Percentiles rank a stretch among this genome's conserved stretches.
Conservation (phyloP, 2,329 filamentous ascomycete species). For the Cordyceps sp. region DNA sequence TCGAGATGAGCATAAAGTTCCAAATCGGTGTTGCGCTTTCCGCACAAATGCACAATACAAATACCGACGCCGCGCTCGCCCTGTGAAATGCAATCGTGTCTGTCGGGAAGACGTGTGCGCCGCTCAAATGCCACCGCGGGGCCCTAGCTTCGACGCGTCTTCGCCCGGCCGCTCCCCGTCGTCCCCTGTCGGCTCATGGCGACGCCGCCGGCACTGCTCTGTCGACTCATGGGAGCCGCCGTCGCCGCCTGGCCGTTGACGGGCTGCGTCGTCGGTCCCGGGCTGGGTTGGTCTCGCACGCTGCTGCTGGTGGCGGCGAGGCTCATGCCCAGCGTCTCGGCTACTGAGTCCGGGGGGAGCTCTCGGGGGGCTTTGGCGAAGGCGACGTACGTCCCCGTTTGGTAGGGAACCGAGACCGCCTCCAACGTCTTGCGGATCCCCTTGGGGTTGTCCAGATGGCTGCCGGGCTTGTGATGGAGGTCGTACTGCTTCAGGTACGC, state of each 20-base stretch:
- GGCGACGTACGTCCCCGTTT: conserved; percentile 29
- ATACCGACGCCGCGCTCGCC: conserved; percentile 2
- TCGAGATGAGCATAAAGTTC: too few relatives aligned
- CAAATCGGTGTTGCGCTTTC: background rate
- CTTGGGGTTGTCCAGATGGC: conserved; percentile 36
- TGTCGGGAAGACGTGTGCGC: background rate
- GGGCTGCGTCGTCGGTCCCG: conserved; percentile 7
- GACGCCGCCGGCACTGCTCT: conserved; percentile 36
- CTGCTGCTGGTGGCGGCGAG: conserved; percentile 16
- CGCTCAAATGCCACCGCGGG: background rate
- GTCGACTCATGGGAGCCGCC: conserved; percentile 35
- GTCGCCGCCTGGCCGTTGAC: conserved; percentile 11
- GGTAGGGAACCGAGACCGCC: conserved; percentile 30
- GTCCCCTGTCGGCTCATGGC: conserved; percentile 40
- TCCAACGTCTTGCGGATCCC: conserved; percentile 40
- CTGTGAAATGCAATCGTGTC: background rate
- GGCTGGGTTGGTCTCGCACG: conserved; percentile 23
- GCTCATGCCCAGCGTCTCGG: conserved; percentile 32
- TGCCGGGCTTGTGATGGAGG: conserved; percentile 31
- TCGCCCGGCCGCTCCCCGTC: conserved; percentile 30
- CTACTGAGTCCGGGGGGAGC: conserved; percentile 28
- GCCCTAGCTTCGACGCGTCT: conserved; percentile 17
- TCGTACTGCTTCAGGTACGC: conserved; percentile 40
- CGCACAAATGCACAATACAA: background rate
- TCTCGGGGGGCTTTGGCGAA: conserved; percentile 27